Evolutionary conservation across 2,329 filamentous ascomycete species (phyloP).

Genomic region (Colletotrichum lindemuthianum): DNA sequence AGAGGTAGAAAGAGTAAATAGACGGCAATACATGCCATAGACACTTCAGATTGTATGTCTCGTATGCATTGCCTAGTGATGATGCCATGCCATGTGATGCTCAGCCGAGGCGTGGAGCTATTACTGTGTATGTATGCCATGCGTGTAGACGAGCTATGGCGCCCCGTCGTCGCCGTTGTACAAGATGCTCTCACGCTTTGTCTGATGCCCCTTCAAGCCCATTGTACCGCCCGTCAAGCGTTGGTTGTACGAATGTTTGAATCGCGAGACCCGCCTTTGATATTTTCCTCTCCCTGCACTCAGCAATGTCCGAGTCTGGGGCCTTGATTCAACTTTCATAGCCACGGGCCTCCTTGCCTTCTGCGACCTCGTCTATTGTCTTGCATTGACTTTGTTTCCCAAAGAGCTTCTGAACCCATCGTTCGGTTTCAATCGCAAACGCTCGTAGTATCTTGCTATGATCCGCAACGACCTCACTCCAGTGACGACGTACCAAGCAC

Average conservation of each 20-base stretch:
- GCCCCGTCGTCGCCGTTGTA: neutral
- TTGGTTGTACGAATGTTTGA: neutral
- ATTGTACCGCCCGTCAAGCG: no score
- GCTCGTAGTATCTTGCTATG: no score
- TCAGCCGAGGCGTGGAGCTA: neutral
- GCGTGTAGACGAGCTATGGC: no score
- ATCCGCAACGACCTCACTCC: no score
- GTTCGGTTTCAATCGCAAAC: no score
- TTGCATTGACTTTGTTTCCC: no score
- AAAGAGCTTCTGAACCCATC: no score
- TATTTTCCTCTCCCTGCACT: neutral
- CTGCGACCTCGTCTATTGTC: no score
- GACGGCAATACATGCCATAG: constrained; percentile 39
- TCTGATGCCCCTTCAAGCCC: neutral
- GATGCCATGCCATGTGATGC: neutral
- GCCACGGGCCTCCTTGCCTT: no score
- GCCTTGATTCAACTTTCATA: no score
- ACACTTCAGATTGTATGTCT: constrained; percentile 15
- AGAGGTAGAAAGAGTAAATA: constrained; percentile 39
- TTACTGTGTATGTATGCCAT: neutral
- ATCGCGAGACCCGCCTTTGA: neutral
- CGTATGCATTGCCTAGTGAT: neutral
- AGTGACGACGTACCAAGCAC: no score
- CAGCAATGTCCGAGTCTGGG: no score
- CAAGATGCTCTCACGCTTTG: neutral